These are phyloP conservation scores for Pythium sp. DNA, from an alignment of 352 stramenopile genomes.

Conservation along the genomic window DNA sequence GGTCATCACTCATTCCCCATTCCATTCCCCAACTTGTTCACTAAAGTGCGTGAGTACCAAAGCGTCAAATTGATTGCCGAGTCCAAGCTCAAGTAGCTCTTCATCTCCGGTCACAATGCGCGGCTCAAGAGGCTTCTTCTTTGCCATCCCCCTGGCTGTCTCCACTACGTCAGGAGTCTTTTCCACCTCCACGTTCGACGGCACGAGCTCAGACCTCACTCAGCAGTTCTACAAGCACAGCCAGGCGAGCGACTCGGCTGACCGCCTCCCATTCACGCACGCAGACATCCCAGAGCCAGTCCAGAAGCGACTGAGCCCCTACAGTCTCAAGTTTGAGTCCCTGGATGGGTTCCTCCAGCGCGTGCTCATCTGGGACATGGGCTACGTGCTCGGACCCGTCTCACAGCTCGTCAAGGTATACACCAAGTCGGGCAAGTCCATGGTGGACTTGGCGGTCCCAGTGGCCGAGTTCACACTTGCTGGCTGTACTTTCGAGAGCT, in stretches of 20 bases:
- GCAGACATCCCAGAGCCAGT: slow-evolving; percentile 1
- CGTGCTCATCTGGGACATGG: slow-evolving; percentile 55
- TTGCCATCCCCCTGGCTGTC: too few relatives aligned
- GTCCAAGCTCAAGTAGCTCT: background rate
- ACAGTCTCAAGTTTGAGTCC: slow-evolving; percentile 20
- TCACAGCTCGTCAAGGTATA: slow-evolving; percentile 27
- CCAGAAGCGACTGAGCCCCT: slow-evolving; percentile 16
- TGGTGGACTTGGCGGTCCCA: slow-evolving; percentile 29
- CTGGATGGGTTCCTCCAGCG: slow-evolving; percentile 39
- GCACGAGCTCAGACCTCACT: slow-evolving; percentile 16
- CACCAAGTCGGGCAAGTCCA: slow-evolving; percentile 26
- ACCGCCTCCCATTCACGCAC: background rate
- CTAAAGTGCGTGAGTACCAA: background rate
- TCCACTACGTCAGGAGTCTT: too few relatives aligned
- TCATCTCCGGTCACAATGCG: background rate
- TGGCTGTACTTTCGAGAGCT: slow-evolving; percentile 19
- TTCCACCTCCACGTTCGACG: slow-evolving; percentile 1
- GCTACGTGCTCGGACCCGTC: slow-evolving; percentile 25
- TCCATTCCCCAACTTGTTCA: background rate
- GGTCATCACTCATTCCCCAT: too few relatives aligned
- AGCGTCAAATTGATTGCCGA: background rate
- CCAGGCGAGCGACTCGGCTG: background rate
- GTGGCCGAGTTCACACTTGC: slow-evolving; percentile 19
- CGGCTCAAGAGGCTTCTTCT: background rate
- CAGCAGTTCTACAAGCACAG: slow-evolving; percentile 19